Evolutionary conservation across 2,329 filamentous ascomycete genomes (phyloP), one percentile per base, ranked within the genome.

Genomic region (Penicillium crustosum): DNA sequence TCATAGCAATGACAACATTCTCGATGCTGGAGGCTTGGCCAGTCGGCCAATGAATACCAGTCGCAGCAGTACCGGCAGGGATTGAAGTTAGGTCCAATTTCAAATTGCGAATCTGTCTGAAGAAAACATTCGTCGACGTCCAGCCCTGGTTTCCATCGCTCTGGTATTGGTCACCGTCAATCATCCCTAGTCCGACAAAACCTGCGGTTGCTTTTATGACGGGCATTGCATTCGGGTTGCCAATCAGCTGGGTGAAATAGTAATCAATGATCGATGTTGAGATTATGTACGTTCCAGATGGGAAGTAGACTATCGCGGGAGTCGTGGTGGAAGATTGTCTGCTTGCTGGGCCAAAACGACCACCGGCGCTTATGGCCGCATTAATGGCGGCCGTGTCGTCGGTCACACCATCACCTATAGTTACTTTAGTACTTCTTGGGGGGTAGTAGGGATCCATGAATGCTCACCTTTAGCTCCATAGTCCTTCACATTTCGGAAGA

Each of bases 71-170:
- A 36, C 50, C 63, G 2, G 70, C 66, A n/a, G 73, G 68, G 42
- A 77, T 70, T 9, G 60, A 63, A 6, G 77, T 79, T 43, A 80
- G 76, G 66, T 90, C 87, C 39, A 90, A 77, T 55, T 86, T 76
- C 49, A 90, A 79, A 66, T 90, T 90, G 9, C 86, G 79, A 57
- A 89, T 81, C 62, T 86, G 83, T 44, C 86, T 79, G 67, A 81
- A 86, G 72, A 90, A 90, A 10, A 87, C 83, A 63, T 84, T 86
- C 36, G 81, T 84, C 4, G 82, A 73, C 29, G 73, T 61, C 68
- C 67, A 73, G 39, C 70, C 73, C 62, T 78, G 69, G 12, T 72
- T 72, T 27, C 70, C 72, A 56, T 71, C 69, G 7, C 62, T 68
- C 66, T 81, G 70, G 64, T 86, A 82, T 23, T 78, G 79, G 65